Evolutionary conservation across 768 basidiomycete species (phyloP), one percentile per base, ranked within the genome.

Genomic region (Strobilomyces dryophilus): DNA sequence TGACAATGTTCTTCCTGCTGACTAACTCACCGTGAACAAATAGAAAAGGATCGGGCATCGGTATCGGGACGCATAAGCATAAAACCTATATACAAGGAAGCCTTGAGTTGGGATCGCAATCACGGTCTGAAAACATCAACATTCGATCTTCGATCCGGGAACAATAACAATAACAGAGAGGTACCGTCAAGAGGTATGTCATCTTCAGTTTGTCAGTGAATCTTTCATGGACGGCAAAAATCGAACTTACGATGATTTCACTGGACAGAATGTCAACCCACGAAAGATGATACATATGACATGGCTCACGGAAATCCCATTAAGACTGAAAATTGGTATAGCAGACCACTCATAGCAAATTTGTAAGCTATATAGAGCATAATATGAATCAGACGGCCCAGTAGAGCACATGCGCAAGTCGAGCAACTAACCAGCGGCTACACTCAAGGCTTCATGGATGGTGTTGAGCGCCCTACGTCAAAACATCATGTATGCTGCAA

Each of bases 311-410:
- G 35, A 31, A 2, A 17, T 0, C 4, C 11, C 1, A 1, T 9
- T 6, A 73, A 72, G 21, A 24, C 11, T 40, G 39, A 9, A 20
- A 14, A 40, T 40, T n/a, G 20, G 18, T 40, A 8, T 9, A 40
- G 2, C 39, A 40, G 18, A 20, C 39, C 39, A 20, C 5, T 5
- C 20, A 21, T 20, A 9, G 20, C 20, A 18, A 3, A 9, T 8
- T 18, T 18, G 20, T 40, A 42, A 10, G 10, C 41, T 42, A 12
- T 21, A 21, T 11, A 8, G 24, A 42, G 15, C 2, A 8, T 9
- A 6, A 31, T 11, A 7, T 47, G 41, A 45, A 39, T n/a, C 26
- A 18, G 35, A 21, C 3, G 8, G 17, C 4, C 17, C 0, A 27
- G 8, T 8, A 8, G 9, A 17, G 4, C 10, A 12, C 3, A 15